Conservation (phyloP, 2,329 filamentous ascomycete genomes). For the Venturiaceae sp. region DNA sequence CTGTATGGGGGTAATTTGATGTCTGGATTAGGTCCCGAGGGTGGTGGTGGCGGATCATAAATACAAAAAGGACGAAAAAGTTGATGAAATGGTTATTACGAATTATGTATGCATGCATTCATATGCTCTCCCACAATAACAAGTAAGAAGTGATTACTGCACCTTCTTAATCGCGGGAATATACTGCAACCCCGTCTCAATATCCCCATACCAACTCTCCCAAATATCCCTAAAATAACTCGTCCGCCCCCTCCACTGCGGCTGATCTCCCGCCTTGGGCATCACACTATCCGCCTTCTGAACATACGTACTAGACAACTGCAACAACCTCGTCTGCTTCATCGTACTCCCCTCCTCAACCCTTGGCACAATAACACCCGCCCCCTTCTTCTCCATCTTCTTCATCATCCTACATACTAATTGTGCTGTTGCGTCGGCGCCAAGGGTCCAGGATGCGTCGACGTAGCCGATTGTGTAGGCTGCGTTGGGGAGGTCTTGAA, state of each 20-base stretch:
- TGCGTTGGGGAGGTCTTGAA: conserved; percentile 53
- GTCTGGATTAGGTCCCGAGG: neutral
- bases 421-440: conserved; percentile 43
- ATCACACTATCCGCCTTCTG: conserved; percentile 29
- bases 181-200: conserved; percentile 31
- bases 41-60: neutral
- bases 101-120: neutral
- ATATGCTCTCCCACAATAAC: neutral
- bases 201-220: conserved; percentile 30
- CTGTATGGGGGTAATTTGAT: neutral
- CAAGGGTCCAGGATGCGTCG: conserved; percentile 53
- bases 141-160: neutral
- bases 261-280: conserved; percentile 38
- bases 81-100: neutral
- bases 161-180: neutral
- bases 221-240: conserved; percentile 35
- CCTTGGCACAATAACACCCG: conserved; percentile 34
- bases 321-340: conserved; percentile 29
- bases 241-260: conserved; percentile 14
- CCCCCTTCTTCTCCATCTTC: conserved; percentile 36
- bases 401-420: conserved; percentile 42
- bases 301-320: conserved; percentile 42
- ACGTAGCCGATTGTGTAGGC: conserved; percentile 51
- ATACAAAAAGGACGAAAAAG: neutral
- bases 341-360: conserved; percentile 22